These are phyloP conservation scores for Gautieria morchelliformis DNA, from an alignment of 768 basidiomycete species.

Conservation along the genomic window DNA sequence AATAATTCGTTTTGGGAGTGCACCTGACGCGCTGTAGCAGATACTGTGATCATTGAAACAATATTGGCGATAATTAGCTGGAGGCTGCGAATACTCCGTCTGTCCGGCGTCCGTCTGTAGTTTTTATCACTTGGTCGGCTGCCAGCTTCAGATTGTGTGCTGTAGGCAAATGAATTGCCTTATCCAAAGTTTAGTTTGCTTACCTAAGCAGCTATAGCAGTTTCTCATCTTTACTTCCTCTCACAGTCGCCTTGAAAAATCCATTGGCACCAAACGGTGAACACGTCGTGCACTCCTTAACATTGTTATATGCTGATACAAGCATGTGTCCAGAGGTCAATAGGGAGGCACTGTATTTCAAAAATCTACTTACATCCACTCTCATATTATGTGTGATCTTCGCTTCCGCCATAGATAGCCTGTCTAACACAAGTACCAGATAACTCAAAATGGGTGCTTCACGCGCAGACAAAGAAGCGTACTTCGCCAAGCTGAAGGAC, in stretches of 20 bases:
- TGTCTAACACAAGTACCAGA: slow-evolving; percentile 2
- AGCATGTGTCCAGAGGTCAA: slow-evolving; percentile 60
- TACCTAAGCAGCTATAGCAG: slow-evolving; percentile 7
- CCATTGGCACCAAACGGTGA: slow-evolving; percentile 78
- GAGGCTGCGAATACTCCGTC: too few relatives aligned
- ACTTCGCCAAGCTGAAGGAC: slow-evolving; percentile 91
- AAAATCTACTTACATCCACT: slow-evolving; percentile 10
- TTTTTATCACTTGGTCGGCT: too few relatives aligned
- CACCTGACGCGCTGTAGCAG: too few relatives aligned
- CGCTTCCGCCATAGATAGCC: neutral
- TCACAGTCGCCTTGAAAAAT: slow-evolving; percentile 80
- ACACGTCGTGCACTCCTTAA: slow-evolving; percentile 13
- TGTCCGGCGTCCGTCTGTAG: too few relatives aligned
- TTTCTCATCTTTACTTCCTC: neutral
- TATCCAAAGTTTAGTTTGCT: too few relatives aligned
- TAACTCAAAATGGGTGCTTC: slow-evolving; percentile 73
- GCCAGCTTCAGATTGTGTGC: too few relatives aligned
- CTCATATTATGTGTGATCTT: slow-evolving; percentile 8
- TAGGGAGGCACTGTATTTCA: slow-evolving; percentile 68
- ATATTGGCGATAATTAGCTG: too few relatives aligned
- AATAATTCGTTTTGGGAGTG: too few relatives aligned
- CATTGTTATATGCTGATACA: neutral
- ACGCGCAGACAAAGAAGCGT: slow-evolving; percentile 81
- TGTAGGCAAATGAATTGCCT: too few relatives aligned
- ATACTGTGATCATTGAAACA: too few relatives aligned